Evolutionary conservation across 441 rosid genomes (phyloP), one percentile per base, ranked within the genome.

Genomic region (Mallotus repandus): DNA sequence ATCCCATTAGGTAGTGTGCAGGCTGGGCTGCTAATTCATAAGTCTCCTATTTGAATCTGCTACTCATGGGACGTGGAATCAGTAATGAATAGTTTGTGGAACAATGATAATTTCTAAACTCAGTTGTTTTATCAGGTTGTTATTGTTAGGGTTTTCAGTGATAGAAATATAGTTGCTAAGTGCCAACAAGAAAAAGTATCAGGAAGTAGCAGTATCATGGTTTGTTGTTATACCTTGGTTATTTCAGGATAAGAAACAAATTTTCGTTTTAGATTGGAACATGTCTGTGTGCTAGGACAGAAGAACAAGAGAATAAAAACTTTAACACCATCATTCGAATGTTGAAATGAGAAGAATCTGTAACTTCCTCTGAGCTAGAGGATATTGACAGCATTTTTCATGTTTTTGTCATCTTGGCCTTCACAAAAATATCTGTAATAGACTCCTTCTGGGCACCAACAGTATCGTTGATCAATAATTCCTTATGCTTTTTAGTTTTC

Each of bases 11-110:
- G 29, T 52, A 25, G 7, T 55, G 50, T 18, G 16, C 32, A 43
- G 48, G 41, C 41, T 35, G 41, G 41, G 5, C 5, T 15, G 55
- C 49, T 63, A 21, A 18, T 67, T 25, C 48, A 41, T 54, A 9
- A n/a, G 41, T 72, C 64, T 1, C 45, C 46, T 49, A 21, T 65
- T n/a, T 64, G 63, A 50, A 21, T 49, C 25, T 71, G 18, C 58
- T 55, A 12, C 63, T 38, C 64, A 59, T 65, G 43, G 49, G 64
- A 12, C 41, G 46, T 32, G 71, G 54, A 19, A 59, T 54, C 32
- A 11, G 15, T 15, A n/a, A 35, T 48, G 41, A 46, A 18, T 63
- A 11, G 35, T 19, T 10, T 48, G 29, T 55, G 43, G 63, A 18
- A 64, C 55, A 8, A 32, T 9, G 18, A 10, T 11, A 29, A 43